These are phyloP conservation scores for Lobosporangium transversale DNA, from an alignment of 192 early-diverging fungal species.

Conservation along the genomic window DNA sequence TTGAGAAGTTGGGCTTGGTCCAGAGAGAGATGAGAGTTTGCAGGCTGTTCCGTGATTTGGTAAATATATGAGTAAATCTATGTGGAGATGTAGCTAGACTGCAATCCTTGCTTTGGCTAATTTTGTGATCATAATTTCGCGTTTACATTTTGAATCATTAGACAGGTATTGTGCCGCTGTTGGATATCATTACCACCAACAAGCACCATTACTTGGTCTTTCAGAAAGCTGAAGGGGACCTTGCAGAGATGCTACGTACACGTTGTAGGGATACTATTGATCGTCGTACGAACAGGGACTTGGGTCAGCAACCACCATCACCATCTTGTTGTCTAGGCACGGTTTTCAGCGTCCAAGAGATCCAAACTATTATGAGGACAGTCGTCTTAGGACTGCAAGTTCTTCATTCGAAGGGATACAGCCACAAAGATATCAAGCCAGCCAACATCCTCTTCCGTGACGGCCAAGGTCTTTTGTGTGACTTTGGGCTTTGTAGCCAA, in stretches of 20 bases:
- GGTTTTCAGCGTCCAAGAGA: slow-evolving; percentile 36
- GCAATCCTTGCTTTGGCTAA: too few species aligned
- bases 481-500: slow-evolving; percentile 45
- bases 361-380: slow-evolving; percentile 31
- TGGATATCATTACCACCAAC: slow-evolving; percentile 47
- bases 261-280: slow-evolving; percentile 2
- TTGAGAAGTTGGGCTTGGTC: slow-evolving; percentile 40
- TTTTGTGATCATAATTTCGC: too few species aligned
- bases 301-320: slow-evolving; percentile 15
- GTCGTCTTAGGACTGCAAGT: slow-evolving; percentile 24
- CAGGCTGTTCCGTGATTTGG: slow-evolving; percentile 19
- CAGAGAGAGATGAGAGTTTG: slow-evolving; percentile 46
- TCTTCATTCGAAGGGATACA: slow-evolving; percentile 35
- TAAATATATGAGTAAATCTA: too few species aligned
- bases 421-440: slow-evolving; percentile 50
- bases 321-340: slow-evolving; percentile 21
- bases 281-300: neutral
- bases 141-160: neutral
- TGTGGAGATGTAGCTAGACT: too few species aligned
- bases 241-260: slow-evolving; percentile 34
- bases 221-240: slow-evolving; percentile 35
- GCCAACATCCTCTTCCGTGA: slow-evolving; percentile 39
- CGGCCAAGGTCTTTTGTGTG: slow-evolving; percentile 28
- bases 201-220: slow-evolving; percentile 50
- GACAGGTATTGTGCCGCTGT: slow-evolving; percentile 25